phyloP scores from a whole-genome alignment of 805 yeast genomes.

The Hemisphaericaspora nanyangensis region DNA sequence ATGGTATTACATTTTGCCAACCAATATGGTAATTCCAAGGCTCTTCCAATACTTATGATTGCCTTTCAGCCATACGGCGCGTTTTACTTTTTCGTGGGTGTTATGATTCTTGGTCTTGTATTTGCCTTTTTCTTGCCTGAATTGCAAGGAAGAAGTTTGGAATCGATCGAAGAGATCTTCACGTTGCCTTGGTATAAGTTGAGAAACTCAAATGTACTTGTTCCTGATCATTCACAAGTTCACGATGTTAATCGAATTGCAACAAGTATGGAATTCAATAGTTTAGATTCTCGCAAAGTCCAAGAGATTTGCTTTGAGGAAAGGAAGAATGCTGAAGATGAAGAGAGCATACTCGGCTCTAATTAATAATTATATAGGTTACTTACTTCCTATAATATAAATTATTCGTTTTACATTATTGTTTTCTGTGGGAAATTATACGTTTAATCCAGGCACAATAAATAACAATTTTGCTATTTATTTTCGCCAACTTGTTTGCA shows the following conservation, averaged over 20 bases:
- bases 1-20: conserved; percentile 54
- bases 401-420: too few species aligned
- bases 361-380: too few species aligned
- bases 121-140: conserved; percentile 47
- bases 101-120: conserved; percentile 34
- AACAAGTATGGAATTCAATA: conserved; percentile 10
- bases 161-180: conserved; percentile 46
- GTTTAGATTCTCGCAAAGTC: neutral
- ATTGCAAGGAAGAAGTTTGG: conserved; percentile 44
- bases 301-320: too few species aligned
- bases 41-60: conserved; percentile 46
- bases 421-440: too few species aligned
- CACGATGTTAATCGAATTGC: conserved; percentile 19
- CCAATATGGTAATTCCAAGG: conserved; percentile 53
- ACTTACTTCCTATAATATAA: too few species aligned
- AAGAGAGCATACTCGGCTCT: too few species aligned
- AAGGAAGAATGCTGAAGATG: too few species aligned
- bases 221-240: conserved; percentile 47
- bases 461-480: too few species aligned
- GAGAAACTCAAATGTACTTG: conserved; percentile 45
- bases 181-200: conserved; percentile 52
- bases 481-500: too few species aligned
- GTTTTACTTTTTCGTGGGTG: conserved; percentile 45
- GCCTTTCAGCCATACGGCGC: conserved; percentile 46
- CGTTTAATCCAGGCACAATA: too few species aligned